phyloP scores from a whole-genome alignment of 306 rosid species.

The Canavalia ensiformis region DNA sequence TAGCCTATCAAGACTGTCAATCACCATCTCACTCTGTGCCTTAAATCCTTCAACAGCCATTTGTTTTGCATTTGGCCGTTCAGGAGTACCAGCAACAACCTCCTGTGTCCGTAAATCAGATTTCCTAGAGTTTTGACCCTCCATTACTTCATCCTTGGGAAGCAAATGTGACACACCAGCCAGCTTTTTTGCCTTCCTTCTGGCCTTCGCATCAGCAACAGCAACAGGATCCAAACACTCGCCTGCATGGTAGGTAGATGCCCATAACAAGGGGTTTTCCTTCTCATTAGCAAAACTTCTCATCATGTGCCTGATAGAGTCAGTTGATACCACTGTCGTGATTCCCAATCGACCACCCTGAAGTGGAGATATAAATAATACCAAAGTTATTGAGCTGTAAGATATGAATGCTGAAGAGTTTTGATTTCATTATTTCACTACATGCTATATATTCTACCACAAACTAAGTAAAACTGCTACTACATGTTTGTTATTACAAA shows the following conservation, averaged over 20 bases:
- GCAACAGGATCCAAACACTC: conserved; percentile 86
- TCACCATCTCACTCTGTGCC: conserved; percentile 95
- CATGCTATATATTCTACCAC: conserved; percentile 35
- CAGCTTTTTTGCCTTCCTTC: conserved; percentile 72
- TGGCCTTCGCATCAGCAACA: conserved; percentile 81
- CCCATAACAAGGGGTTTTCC: conserved; percentile 84
- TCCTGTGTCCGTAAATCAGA: conserved; percentile 50
- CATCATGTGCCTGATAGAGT: conserved; percentile 92
- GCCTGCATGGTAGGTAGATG: conserved; percentile 93
- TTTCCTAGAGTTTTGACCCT: conserved; percentile 47
- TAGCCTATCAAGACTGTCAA: conserved; percentile 90
- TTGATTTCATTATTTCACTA: conserved; percentile 8
- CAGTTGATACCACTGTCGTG: conserved; percentile 85
- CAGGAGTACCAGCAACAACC: conserved; percentile 50
- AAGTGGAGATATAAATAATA: conserved; percentile 29
- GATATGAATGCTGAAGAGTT: not conserved
- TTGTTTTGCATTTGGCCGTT: conserved; percentile 70
- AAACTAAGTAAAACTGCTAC: conserved; percentile 33
- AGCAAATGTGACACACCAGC: conserved; percentile 59
- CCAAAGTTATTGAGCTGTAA: conserved; percentile 17
- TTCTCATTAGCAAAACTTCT: conserved; percentile 85
- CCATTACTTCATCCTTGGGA: conserved; percentile 58
- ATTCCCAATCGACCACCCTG: conserved; percentile 90
- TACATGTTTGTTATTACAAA: conserved; percentile 31
- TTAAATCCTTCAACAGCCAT: conserved; percentile 88